Evolutionary conservation across 192 early-diverging fungal species (phyloP).

Genomic region (Backusella luteola): DNA sequence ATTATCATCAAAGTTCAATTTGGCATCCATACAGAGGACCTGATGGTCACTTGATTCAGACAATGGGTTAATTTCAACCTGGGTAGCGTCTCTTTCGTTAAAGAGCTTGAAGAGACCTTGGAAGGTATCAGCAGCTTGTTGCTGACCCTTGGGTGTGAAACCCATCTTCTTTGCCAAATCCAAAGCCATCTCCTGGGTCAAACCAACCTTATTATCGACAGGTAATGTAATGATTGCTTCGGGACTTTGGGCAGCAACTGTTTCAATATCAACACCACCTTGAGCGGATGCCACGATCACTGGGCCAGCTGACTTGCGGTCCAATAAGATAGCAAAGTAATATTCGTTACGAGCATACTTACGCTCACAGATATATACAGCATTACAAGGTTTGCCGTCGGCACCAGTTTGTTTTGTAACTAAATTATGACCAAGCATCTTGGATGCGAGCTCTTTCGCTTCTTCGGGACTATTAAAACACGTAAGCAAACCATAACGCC

Average conservation of each 20-base stretch:
- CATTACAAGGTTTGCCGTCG: constrained; percentile 90
- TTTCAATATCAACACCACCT: constrained; percentile 98
- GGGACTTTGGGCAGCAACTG: constrained; percentile 91
- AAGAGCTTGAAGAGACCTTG: constrained; percentile 95
- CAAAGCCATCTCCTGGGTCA: constrained; percentile 70
- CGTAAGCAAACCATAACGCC: neutral
- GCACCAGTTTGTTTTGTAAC: constrained; percentile 99
- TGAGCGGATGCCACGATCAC: constrained; percentile 96
- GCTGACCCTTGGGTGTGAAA: constrained; percentile 76
- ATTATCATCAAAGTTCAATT: constrained; percentile 99
- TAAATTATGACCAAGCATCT: constrained; percentile 98
- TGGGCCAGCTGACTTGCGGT: constrained; percentile 91
- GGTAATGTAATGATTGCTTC: constrained; percentile 94
- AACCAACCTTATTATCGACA: constrained; percentile 86
- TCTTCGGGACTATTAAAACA: constrained; percentile 70
- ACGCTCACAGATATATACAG: constrained; percentile 93
- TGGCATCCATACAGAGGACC: constrained; percentile 92
- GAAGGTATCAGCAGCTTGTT: constrained; percentile 91
- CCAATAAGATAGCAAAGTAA: constrained; percentile 99
- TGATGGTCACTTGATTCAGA: constrained; percentile 87
- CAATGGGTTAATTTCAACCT: constrained; percentile 99
- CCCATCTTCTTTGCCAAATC: constrained; percentile 85
- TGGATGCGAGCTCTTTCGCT: constrained; percentile 80
- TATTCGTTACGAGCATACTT: constrained; percentile 95
- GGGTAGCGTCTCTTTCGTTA: constrained; percentile 93